Percentiles rank a stretch among this genome's conserved stretches.
Evolutionary conservation across 148 eudicot genomes (phyloP).

Genomic region (Rhododendron molle): DNA sequence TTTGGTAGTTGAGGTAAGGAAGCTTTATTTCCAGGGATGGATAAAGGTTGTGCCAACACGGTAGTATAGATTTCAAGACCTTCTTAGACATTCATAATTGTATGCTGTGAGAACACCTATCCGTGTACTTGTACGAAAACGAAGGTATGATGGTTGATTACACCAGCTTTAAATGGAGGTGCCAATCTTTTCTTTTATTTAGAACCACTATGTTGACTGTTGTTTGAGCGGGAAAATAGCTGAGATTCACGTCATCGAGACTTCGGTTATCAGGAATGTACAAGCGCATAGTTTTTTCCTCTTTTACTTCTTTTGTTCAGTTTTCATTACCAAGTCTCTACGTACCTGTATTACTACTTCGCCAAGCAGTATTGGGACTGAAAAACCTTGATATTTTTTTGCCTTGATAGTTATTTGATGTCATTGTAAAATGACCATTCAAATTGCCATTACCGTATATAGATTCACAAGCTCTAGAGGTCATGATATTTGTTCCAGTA

Average conservation of each 20-base stretch:
- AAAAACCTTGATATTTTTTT: not conserved
- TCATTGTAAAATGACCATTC: not conserved
- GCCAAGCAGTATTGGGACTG: not conserved
- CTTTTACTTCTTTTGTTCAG: not conserved
- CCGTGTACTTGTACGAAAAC: not conserved
- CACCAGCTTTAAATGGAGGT: not conserved
- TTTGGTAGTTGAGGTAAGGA: not conserved
- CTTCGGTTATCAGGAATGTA: not conserved
- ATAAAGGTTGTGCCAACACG: not conserved
- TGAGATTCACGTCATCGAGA: not conserved
- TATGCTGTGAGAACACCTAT: not conserved
- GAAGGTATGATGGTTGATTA: not conserved
- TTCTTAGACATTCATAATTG: not conserved
- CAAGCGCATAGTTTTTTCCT: not conserved
- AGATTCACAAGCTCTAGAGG: not conserved
- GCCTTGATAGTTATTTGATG: not conserved
- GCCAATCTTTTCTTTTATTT: not conserved
- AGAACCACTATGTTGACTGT: not conserved
- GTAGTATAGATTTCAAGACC: not conserved
- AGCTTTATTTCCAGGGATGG: not conserved
- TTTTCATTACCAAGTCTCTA: not conserved
- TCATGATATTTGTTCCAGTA: not conserved
- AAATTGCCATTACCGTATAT: not conserved
- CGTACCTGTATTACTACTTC: not conserved
- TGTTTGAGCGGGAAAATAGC: not conserved